A percentile compares a stretch with the other conserved stretches of the same genome.
These are phyloP conservation scores for Aspergillus incahuasiensis DNA, from an alignment of 495 filamentous ascomycete genomes.

Conservation along the genomic window DNA sequence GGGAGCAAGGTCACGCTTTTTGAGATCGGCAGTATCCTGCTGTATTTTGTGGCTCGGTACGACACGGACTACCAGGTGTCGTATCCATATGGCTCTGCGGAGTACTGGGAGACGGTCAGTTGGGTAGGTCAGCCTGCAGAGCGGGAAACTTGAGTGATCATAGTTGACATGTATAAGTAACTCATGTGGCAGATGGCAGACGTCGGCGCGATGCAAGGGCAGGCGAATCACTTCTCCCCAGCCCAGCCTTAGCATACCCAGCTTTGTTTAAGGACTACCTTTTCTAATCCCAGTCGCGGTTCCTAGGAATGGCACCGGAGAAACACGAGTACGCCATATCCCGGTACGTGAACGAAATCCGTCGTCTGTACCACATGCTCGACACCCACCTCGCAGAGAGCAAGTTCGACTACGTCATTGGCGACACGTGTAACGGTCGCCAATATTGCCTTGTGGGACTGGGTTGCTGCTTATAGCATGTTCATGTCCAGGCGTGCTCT, in stretches of 20 bases:
- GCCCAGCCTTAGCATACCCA: no score
- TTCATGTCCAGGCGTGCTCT: neutral
- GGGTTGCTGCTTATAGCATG: conserved; percentile 1
- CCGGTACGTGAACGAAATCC: neutral
- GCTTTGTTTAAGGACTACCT: no score
- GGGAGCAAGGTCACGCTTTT: neutral
- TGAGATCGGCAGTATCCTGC: neutral
- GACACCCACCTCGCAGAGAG: neutral
- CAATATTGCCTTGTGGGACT: neutral
- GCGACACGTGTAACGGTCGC: conserved; percentile 2
- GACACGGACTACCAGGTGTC: neutral
- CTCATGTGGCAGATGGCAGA: conserved; percentile 1
- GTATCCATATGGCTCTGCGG: neutral
- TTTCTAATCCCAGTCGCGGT: no score
- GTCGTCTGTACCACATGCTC: conserved; percentile 1
- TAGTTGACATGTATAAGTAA: no score
- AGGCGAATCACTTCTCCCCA: conserved; percentile 1
- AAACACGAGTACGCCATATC: neutral
- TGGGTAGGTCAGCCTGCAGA: neutral
- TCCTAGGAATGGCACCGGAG: conserved; percentile 1
- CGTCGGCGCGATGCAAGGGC: neutral
- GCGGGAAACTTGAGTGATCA: neutral
- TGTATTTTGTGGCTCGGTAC: neutral
- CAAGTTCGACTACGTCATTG: neutral
- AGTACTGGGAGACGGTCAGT: neutral